Conservation (phyloP, 2,329 filamentous ascomycete genomes). For the Coniochaeta prunicola region DNA sequence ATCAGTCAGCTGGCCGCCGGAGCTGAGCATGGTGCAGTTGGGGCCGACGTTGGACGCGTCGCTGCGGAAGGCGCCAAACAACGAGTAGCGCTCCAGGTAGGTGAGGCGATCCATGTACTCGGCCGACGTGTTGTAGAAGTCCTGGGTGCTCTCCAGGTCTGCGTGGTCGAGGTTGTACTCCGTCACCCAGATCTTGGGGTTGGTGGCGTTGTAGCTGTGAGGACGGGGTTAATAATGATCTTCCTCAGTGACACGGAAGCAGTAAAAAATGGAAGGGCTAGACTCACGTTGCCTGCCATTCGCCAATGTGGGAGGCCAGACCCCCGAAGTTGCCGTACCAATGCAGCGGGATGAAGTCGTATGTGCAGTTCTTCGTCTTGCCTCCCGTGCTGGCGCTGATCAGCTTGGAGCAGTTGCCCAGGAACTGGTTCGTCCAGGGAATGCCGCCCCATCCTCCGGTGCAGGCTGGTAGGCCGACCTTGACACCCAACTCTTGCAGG, state of each 20-base stretch:
- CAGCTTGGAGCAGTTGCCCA: constrained; percentile 54
- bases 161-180: constrained; percentile 62
- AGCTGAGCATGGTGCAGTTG: constrained; percentile 63
- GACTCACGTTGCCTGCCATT: constrained; percentile 39
- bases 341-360: constrained; percentile 57
- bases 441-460: constrained; percentile 55
- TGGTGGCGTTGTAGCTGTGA: constrained; percentile 33
- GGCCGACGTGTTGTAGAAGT: constrained; percentile 60
- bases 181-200: constrained; percentile 60
- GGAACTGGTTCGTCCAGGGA: constrained; percentile 60
- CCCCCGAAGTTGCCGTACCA: constrained; percentile 67
- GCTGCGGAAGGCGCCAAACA: constrained; percentile 69
- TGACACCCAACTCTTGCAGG: constrained; percentile 54
- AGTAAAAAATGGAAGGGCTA: neutral
- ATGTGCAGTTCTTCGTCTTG: constrained; percentile 44
- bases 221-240: neutral
- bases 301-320: constrained; percentile 58
- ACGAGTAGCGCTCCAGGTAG: constrained; percentile 61
- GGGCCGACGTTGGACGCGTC: constrained; percentile 65
- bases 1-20: constrained; percentile 62
- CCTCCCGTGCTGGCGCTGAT: constrained; percentile 32
- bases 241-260: neutral
- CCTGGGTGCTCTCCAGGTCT: constrained; percentile 48
- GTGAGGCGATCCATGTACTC: constrained; percentile 59
- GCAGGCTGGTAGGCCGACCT: constrained; percentile 63